Evolutionary conservation across 2,329 filamentous ascomycete genomes (phyloP).

Genomic region (Calycina herbarum): DNA sequence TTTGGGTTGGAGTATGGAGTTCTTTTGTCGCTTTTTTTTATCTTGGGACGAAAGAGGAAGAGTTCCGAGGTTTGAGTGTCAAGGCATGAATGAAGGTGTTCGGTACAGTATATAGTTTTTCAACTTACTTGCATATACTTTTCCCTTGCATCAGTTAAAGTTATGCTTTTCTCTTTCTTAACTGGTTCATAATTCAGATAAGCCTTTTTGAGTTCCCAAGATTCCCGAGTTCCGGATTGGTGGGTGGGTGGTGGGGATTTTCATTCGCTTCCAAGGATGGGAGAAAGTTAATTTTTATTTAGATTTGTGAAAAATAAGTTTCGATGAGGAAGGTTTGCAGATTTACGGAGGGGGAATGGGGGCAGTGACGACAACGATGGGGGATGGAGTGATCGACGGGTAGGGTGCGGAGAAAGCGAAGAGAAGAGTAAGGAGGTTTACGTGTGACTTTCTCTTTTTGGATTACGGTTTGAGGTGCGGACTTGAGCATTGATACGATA

Average conservation of each 20-base stretch:
- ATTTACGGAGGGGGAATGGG: not conserved
- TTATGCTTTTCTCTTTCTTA: too few relatives aligned
- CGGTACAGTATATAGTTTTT: too few relatives aligned
- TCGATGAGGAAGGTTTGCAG: not conserved
- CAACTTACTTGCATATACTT: too few relatives aligned
- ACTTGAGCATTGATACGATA: too few relatives aligned
- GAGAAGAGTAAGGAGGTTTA: not conserved
- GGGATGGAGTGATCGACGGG: not conserved
- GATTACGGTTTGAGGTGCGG: too few relatives aligned
- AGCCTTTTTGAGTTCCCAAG: not conserved
- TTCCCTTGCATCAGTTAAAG: too few relatives aligned
- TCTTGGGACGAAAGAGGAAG: too few relatives aligned
- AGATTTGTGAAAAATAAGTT: too few relatives aligned
- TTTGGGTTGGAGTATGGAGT: too few relatives aligned
- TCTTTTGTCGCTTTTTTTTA: too few relatives aligned
- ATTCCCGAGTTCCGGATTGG: not conserved
- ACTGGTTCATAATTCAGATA: not conserved
- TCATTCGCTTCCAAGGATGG: not conserved
- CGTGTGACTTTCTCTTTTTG: not conserved
- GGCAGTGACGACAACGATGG: not conserved
- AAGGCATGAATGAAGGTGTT: too few relatives aligned
- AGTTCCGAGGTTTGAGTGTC: too few relatives aligned
- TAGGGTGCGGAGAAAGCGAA: not conserved
- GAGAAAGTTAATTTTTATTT: not conserved
- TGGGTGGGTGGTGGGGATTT: not conserved